Percentiles rank a stretch among this genome's conserved stretches.
Evolutionary conservation across 805 yeast genomes (phyloP).

Genomic region (Pichia nakasei): DNA sequence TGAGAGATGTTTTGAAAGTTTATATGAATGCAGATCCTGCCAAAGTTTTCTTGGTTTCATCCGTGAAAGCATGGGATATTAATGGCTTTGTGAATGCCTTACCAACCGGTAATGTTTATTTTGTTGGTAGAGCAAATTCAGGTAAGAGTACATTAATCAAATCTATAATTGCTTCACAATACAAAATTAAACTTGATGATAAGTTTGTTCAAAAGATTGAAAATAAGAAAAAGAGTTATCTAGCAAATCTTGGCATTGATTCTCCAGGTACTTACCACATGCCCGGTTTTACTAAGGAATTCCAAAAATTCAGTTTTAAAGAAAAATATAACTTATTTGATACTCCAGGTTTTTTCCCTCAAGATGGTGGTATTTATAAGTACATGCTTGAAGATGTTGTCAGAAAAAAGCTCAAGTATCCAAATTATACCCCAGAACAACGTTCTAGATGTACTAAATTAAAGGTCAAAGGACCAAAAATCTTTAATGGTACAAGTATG

Average conservation of each 20-base stretch:
- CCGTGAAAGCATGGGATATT: conserved; percentile 45
- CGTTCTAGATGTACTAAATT: conserved; percentile 3
- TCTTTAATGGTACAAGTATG: conserved; percentile 19
- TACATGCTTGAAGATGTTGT: conserved; percentile 16
- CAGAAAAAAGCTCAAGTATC: conserved; percentile 6
- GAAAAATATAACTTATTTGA: conserved; percentile 26
- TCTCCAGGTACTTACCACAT: conserved; percentile 41
- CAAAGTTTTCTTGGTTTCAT: conserved; percentile 42
- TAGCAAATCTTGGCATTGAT: conserved; percentile 13
- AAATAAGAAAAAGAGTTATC: conserved; percentile 7
- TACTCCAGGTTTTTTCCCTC: conserved; percentile 37
- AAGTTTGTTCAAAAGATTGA: conserved; percentile 18
- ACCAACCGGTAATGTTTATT: conserved; percentile 32
- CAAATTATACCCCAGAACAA: conserved; percentile 4
- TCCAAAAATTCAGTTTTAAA: conserved; percentile 28
- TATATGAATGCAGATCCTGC: conserved; percentile 23
- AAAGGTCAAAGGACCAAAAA: conserved; percentile 10
- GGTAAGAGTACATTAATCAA: conserved; percentile 62
- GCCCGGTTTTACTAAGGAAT: conserved; percentile 66
- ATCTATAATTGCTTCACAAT: conserved; percentile 24
- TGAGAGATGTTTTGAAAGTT: conserved; percentile 23
- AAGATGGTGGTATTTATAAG: conserved; percentile 23
- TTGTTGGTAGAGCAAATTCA: conserved; percentile 59
- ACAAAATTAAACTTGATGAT: conserved; percentile 9
- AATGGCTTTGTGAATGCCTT: conserved; percentile 30